Evolutionary conservation across 805 yeast genomes (phyloP), one percentile per base, ranked within the genome.

Genomic region (Jamesozyma piceae): DNA sequence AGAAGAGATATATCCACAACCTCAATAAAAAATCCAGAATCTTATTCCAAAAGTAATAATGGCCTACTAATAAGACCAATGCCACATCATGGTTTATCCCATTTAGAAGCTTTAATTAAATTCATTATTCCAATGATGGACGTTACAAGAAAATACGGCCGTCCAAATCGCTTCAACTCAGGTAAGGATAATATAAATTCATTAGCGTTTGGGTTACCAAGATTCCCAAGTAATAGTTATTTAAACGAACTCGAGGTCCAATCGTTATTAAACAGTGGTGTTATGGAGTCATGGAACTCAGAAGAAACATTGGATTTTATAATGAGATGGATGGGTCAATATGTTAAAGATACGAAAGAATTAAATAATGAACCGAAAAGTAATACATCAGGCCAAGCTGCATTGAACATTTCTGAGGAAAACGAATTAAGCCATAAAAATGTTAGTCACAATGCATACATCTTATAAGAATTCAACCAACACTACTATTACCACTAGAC

Each of bases 161-260:
- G 90, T 46, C 90, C 92, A 3, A 63, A 65, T 22, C 76, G 68
- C 45, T 74, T 82, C 54, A 65, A 66, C 39, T 72, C 80, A 26
- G 71, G 72, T 43, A 77, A 78, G 57, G 55, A 56, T 2, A 74
- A 79, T 49, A 60, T 63, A 11, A 58, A 68, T 2, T 78, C 85
- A 1, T 57, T 82, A 52, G 66, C 81, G 43, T 83, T 81, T 63
- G 89, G 82, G 0, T 67, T 82, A 45, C 92, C 92, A 3, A 74
- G 74, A 35, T 69, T 82, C 51, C 92, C 92, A n/a, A 73, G 69
- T 41, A 75, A 75, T 21, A 72, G 75, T 50, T 78, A 77, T 48
- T 24, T 43, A 14, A 22, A 35, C 24, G 32, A 34, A 15, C n/a
- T 32, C 14, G 43, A 45, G n/a, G 33, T 43, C 17, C 29, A 32